These are phyloP conservation scores for Dioszegia aurantiaca DNA, from an alignment of 768 basidiomycete genomes.

Conservation along the genomic window DNA sequence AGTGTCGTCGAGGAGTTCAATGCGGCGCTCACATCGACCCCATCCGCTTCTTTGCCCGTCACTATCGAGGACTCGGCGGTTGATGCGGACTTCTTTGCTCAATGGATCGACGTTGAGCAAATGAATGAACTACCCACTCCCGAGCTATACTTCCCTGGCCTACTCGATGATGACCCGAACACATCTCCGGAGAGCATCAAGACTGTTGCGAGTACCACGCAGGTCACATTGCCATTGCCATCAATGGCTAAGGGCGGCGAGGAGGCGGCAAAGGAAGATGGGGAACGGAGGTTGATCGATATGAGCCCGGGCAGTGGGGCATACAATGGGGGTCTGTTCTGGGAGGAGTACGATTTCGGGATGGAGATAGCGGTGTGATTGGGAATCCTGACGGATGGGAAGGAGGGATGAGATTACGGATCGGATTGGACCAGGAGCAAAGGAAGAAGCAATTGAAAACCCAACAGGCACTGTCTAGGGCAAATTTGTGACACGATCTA, in stretches of 20 bases:
- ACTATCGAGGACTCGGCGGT: not conserved
- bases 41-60: not conserved
- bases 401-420: not conserved
- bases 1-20: conserved; percentile 14
- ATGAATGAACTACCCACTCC: conserved; percentile 30
- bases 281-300: not conserved
- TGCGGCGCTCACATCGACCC: not conserved
- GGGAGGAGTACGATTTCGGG: conserved; percentile 18
- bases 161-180: conserved; percentile 17
- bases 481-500: too few relatives aligned
- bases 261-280: not conserved
- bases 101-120: conserved; percentile 30
- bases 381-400: not conserved
- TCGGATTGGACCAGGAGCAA: too few relatives aligned
- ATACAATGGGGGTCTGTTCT: conserved; percentile 36
- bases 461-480: too few relatives aligned
- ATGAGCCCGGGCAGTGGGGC: conserved; percentile 22
- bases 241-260: not conserved
- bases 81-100: conserved; percentile 32
- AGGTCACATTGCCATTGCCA: not conserved
- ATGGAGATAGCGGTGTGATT: not conserved
- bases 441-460: too few relatives aligned
- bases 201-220: conserved; percentile 29
- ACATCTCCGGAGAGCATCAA: conserved; percentile 34
- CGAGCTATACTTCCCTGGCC: conserved; percentile 20